Base-by-base conservation (phyloP, 441 rosid species). In the Gossypium davidsonii region DNA sequence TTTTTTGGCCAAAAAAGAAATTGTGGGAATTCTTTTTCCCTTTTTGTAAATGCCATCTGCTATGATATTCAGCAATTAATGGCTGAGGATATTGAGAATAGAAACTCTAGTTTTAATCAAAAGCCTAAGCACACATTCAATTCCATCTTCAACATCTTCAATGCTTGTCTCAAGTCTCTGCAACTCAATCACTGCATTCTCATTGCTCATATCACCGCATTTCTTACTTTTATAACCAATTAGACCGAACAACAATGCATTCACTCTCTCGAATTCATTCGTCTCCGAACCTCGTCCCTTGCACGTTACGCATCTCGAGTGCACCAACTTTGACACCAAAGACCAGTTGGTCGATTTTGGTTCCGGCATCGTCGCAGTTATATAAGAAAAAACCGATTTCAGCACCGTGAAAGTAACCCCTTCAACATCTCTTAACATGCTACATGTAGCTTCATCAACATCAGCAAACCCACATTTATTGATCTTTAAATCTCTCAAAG, bases 261-360 rank as follows among this genome's bases (percentile, higher is more conserved):
- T 83, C 34, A 67, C 72, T 67, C 5, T 68, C 51, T 56, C 74
- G 57, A 85, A 76, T 68, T 76, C 83, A 21, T 77, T 83, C 0
- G 0, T 20, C 0, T 48, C 62, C 18, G 34, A 2, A 12, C 51
- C 62, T 26, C n/a, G 15, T 7, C 59, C 62, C 70, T 52, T 15
- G 17, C 49, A 63, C 1, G 39, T n/a, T 28, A 18, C n/a, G 4
- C 46, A 10, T 52, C 12, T 59, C 5, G 70, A 20, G 12, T 20
- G 56, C 60, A 73, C 31, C 53, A 57, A 44, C 72, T 67, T 74
- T 2, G 77, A 67, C 49, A 74, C 51, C 34, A 67, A 37, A 57
- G 66, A 46, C 77, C 77, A 44, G 28, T 31, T 44, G 64, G 28
- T 55, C 2, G 17, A 4, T 62, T 74, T 74, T 20, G 48, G 44